Percentiles rank a stretch among this genome's conserved stretches.
These are phyloP conservation scores for Russula earlei DNA, from an alignment of 768 basidiomycete genomes.

Conservation along the genomic window DNA sequence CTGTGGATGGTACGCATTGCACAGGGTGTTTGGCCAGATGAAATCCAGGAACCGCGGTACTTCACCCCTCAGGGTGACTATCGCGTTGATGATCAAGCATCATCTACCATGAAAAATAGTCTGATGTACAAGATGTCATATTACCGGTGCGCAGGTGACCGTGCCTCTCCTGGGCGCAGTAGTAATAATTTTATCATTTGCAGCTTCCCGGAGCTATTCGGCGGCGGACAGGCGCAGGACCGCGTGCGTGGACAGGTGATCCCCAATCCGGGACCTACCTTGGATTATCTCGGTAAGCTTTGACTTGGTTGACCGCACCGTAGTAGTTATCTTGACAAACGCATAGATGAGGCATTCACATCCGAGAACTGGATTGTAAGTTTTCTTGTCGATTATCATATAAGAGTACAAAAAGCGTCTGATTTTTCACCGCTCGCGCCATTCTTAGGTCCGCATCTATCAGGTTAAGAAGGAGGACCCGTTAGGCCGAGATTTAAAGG, in stretches of 20 bases:
- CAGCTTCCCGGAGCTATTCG: conserved; percentile 85
- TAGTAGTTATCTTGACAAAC: neutral
- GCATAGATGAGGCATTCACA: conserved; percentile 90
- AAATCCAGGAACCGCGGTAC: conserved; percentile 91
- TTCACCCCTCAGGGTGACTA: conserved; percentile 93
- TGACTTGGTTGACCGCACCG: neutral
- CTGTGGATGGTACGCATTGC: conserved; percentile 96
- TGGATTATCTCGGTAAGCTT: conserved; percentile 78
- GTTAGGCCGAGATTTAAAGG: conserved; percentile 83
- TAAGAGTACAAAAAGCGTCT: neutral
- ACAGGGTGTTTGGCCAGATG: conserved; percentile 96
- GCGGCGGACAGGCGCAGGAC: conserved; percentile 62
- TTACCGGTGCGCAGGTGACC: conserved; percentile 52
- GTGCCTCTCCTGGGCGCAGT: neutral
- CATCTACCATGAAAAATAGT: conserved; percentile 83
- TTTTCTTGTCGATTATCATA: conserved; percentile 9
- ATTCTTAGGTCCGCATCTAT: conserved; percentile 76
- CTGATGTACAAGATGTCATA: conserved; percentile 99
- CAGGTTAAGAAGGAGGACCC: conserved; percentile 90
- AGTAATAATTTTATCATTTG: neutral
- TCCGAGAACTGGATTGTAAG: conserved; percentile 98
- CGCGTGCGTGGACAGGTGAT: conserved; percentile 84
- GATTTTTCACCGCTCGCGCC: neutral
- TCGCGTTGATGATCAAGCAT: conserved; percentile 78
- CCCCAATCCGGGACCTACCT: conserved; percentile 64